Conservation (phyloP, 2,329 filamentous ascomycete genomes). For the Ophiostoma sp. region DNA sequence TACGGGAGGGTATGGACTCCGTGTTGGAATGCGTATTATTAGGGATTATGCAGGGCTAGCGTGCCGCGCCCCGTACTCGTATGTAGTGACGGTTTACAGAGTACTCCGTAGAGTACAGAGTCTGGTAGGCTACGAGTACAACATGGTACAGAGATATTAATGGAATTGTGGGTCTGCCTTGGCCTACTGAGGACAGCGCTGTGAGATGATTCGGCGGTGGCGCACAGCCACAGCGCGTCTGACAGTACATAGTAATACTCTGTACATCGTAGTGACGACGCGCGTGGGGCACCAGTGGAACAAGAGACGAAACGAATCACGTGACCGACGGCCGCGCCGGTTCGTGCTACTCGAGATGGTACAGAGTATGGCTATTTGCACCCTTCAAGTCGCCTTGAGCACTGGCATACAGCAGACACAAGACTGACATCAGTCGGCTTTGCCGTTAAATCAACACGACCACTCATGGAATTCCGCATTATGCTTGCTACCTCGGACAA, state of each 20-base stretch:
- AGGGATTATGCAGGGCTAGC: not conserved
- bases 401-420: not conserved
- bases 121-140: not conserved
- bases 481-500: not conserved
- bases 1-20: not conserved
- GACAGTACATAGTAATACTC: not conserved
- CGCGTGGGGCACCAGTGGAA: not conserved
- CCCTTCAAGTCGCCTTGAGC: no score
- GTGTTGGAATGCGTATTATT: conserved; percentile 5
- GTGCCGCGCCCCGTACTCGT: conserved; percentile 12
- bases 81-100: not conserved
- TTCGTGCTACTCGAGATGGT: not conserved
- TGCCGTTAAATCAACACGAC: not conserved
- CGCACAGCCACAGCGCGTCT: conserved; percentile 22
- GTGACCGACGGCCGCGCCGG: not conserved
- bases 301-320: not conserved
- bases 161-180: conserved; percentile 5
- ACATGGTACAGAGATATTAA: not conserved
- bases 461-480: not conserved
- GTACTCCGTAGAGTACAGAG: not conserved
- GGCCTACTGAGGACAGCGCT: not conserved
- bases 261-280: not conserved
- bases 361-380: no score
- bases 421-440: no score
- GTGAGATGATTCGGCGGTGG: not conserved